Percentiles rank a stretch among this genome's conserved stretches.
Evolutionary conservation across 352 stramenopile species (phyloP).

Genomic region (Phytopythium oedochilum): DNA sequence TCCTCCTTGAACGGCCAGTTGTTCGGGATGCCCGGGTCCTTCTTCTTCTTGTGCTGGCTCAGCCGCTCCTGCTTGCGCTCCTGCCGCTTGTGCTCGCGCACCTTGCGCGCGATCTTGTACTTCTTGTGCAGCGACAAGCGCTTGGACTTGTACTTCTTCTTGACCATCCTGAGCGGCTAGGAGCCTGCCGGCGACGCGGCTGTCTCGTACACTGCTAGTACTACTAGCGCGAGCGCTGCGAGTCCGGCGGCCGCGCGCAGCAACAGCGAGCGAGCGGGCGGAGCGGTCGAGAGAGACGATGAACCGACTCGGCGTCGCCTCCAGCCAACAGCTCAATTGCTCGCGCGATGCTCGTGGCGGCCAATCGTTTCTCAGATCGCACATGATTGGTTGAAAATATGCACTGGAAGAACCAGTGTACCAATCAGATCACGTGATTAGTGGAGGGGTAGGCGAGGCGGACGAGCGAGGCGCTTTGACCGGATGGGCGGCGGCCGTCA

Average conservation of each 20-base stretch:
- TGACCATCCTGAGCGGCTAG: slow-evolving; percentile 97
- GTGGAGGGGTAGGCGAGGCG: not conserved
- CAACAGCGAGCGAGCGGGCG: not conserved
- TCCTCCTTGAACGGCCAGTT: slow-evolving; percentile 98
- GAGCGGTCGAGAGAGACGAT: slow-evolving; percentile 2
- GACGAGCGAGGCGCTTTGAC: not conserved
- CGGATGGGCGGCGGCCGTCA: not conserved
- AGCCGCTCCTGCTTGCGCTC: slow-evolving; percentile 91
- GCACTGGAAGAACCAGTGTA: not conserved
- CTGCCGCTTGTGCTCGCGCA: slow-evolving; percentile 93
- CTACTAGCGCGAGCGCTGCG: not conserved
- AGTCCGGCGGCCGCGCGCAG: slow-evolving; percentile 9
- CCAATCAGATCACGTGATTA: not conserved
- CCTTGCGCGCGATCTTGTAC: slow-evolving; percentile 95
- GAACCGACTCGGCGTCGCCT: not conserved
- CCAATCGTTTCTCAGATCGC: slow-evolving; percentile 30
- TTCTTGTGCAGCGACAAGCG: slow-evolving; percentile 97
- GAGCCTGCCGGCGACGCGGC: no score
- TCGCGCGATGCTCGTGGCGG: slow-evolving; percentile 7
- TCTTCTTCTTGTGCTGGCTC: slow-evolving; percentile 91
- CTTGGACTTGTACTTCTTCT: slow-evolving; percentile 99
- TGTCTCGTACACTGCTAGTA: not conserved
- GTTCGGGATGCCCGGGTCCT: slow-evolving; percentile 98
- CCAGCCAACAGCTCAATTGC: not conserved
- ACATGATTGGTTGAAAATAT: slow-evolving; percentile 23